These are phyloP conservation scores for Volvox africanus DNA, from an alignment of 139 green algal genomes.

Conservation along the genomic window DNA sequence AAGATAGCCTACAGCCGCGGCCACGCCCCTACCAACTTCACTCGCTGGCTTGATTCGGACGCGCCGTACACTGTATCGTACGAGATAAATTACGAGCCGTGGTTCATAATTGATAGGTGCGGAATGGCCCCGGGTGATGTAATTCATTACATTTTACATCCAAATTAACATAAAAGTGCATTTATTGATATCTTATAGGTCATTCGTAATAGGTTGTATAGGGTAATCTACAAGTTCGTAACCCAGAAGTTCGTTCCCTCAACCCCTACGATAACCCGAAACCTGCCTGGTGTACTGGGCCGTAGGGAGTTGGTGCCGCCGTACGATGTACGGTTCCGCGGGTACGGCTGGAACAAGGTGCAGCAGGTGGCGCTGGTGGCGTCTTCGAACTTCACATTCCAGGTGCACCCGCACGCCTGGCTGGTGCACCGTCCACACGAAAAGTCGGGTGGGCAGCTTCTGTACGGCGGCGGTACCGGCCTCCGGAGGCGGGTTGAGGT, in stretches of 20 bases:
- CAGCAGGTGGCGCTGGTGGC: slow-evolving; percentile 52
- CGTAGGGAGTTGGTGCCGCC: slow-evolving; percentile 18
- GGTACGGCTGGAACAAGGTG: slow-evolving; percentile 78
- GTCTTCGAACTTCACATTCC: slow-evolving; percentile 44
- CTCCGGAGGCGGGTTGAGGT: too few relatives aligned
- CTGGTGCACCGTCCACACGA: slow-evolving; percentile 63
- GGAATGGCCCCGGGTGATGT: too few relatives aligned
- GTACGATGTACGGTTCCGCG: slow-evolving; percentile 68
- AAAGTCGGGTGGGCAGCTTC: slow-evolving; percentile 31
- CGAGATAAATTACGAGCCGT: slow-evolving; percentile 67
- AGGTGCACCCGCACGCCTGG: slow-evolving; percentile 52
- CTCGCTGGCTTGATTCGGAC: neutral
- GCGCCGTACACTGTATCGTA: slow-evolving; percentile 29
- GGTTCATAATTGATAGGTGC: slow-evolving; percentile 65
- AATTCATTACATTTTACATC: too few relatives aligned
- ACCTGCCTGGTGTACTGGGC: too few relatives aligned
- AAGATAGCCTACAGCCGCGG: slow-evolving; percentile 39
- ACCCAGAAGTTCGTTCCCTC: too few relatives aligned
- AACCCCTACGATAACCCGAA: too few relatives aligned
- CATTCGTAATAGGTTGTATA: too few relatives aligned
- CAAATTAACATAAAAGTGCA: too few relatives aligned
- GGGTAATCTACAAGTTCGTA: too few relatives aligned
- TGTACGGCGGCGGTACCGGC: slow-evolving; percentile 33
- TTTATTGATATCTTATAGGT: too few relatives aligned
- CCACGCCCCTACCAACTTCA: slow-evolving; percentile 51